These are phyloP conservation scores for Paralagenidium karlingii DNA, from an alignment of 352 stramenopile species.

Conservation along the genomic window DNA sequence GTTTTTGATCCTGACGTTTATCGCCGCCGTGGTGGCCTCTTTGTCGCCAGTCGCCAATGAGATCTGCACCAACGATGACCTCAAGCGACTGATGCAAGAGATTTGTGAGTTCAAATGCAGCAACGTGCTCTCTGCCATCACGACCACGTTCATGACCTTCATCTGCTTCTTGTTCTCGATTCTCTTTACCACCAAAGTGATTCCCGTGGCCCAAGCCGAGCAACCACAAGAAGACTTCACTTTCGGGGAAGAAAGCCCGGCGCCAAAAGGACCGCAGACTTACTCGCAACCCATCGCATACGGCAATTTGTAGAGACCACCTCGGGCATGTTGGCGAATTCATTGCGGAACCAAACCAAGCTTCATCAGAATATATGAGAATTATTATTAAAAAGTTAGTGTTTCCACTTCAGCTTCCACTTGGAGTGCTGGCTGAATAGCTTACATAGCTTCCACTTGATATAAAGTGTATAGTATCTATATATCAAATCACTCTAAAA, in stretches of 20 bases:
- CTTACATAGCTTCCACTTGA: background rate
- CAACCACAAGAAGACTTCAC: slow-evolving; percentile 26
- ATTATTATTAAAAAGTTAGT: too few relatives aligned
- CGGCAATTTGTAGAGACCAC: too few relatives aligned
- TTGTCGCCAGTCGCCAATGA: slow-evolving; percentile 34
- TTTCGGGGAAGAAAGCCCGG: slow-evolving; percentile 21
- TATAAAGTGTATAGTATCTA: background rate
- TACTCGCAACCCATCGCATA: slow-evolving; percentile 8
- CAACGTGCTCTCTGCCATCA: slow-evolving; percentile 33
- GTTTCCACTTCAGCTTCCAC: background rate
- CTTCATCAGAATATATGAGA: too few relatives aligned
- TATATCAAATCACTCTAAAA: background rate
- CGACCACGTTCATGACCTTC: slow-evolving; percentile 39
- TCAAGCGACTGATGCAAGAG: slow-evolving; percentile 34
- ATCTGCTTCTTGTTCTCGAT: slow-evolving; percentile 36
- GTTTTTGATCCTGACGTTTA: slow-evolving; percentile 46
- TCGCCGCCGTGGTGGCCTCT: slow-evolving; percentile 30
- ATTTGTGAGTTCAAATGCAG: slow-evolving; percentile 53
- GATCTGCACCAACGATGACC: slow-evolving; percentile 35
- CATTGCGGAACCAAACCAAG: too few relatives aligned
- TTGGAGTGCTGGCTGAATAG: background rate
- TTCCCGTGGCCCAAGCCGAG: slow-evolving; percentile 8
- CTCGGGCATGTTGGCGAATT: too few relatives aligned
- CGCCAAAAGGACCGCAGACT: slow-evolving; percentile 24
- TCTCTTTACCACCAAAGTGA: slow-evolving; percentile 32